Evolutionary conservation across 805 yeast species (phyloP), one percentile per base, ranked within the genome.

Genomic region (Hanseniaspora taiwanica): DNA sequence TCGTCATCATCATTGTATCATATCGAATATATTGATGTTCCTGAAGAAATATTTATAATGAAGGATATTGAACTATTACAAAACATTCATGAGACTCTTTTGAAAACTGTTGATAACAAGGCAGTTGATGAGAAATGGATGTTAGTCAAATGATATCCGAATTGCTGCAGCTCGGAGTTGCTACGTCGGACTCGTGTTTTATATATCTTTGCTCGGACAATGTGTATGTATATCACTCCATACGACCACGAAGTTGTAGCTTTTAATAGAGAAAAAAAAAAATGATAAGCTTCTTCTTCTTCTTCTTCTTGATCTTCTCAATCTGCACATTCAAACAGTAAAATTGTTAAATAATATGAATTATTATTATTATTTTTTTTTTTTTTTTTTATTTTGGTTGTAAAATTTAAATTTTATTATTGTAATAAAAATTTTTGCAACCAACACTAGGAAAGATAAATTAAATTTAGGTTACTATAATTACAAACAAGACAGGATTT

Each of bases 341-440:
- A 12, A 9, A 24, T 9, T 24, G 27, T 4, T 7, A 4, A 31
- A 6, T 14, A 31, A 31, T 14, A 13, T 13, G 20, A 31, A 16
- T 31, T 14, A 31, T 31, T 31, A n/a, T 31, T 6, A 4, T 16
- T 31, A 17, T 31, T 27, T 27, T 27, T 13, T 31, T 19, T 17
- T 33, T 18, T 33, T 33, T 33, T 33, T 32, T 33, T 33, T 33
- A 7, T 20, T 33, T 33, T 33, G 36, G 36, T 19, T 33, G 36
- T 20, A 33, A 33, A 33, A 33, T 18, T n/a, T n/a, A n/a, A n/a
- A n/a, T n/a, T n/a, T n/a, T n/a, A n/a, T n/a, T n/a, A n/a, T n/a
- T n/a, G n/a, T 9, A 33, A 18, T 18, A 33, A 33, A 18, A 29
- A 29, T 29, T 7, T 23, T 29, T 29, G 33, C 33, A 29, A 16